Conservation (phyloP, 768 basidiomycete species). For the Porphyrellus cyaneotinctus region DNA sequence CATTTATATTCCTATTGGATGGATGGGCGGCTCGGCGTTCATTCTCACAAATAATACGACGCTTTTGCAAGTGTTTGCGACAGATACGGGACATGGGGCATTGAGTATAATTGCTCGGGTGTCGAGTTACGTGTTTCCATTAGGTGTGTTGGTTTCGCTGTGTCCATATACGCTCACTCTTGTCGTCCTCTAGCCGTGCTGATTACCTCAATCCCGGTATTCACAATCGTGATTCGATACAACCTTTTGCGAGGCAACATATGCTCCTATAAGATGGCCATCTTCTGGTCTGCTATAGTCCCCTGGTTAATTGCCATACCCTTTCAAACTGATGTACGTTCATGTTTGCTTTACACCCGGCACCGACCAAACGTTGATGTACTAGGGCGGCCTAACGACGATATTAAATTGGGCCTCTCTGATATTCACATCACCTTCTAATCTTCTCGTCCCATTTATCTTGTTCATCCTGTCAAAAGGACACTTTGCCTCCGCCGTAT, state of each 20-base stretch:
- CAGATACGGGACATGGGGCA: constrained; percentile 1
- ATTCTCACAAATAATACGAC: constrained; percentile 4
- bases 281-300: constrained; percentile 23
- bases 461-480: constrained; percentile 19
- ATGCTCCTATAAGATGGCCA: constrained; percentile 20
- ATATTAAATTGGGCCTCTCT: constrained; percentile 27
- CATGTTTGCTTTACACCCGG: background rate
- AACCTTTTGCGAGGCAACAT: constrained; percentile 24
- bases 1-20: constrained; percentile 23
- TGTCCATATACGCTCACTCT: background rate
- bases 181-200: constrained; percentile 16
- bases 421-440: constrained; percentile 20
- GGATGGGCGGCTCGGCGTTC: constrained; percentile 20
- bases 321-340: constrained; percentile 23
- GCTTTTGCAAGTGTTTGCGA: constrained; percentile 17
- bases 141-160: constrained; percentile 8
- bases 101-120: constrained; percentile 7
- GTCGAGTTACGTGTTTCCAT: constrained; percentile 20
- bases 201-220: constrained; percentile 24
- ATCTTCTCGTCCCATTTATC: constrained; percentile 23
- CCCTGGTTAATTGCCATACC: constrained; percentile 25
- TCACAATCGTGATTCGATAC: constrained; percentile 23
- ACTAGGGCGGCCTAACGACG: constrained; percentile 10
- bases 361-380: background rate
- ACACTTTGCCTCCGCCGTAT: constrained; percentile 17